Conservation (phyloP, 176 grass and related monocot genomes). For the Cocos nucifera region DNA sequence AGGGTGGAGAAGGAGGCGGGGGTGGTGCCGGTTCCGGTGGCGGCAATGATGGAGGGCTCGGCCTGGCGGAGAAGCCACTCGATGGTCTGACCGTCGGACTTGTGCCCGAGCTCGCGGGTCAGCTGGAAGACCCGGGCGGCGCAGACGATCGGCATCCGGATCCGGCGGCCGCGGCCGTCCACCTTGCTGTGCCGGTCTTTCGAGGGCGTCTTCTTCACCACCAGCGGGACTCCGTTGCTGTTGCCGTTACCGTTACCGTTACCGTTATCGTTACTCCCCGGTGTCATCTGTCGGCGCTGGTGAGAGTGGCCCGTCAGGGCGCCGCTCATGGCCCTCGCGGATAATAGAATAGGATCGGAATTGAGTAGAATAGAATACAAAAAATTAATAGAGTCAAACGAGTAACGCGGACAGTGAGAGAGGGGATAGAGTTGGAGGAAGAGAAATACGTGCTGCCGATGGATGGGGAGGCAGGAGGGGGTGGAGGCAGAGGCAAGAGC, state of each 20-base stretch:
- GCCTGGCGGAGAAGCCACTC: slow-evolving; percentile 96
- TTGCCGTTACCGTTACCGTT: not conserved
- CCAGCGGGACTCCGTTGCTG: not conserved
- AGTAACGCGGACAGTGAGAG: not conserved
- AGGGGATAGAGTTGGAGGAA: slow-evolving; percentile 4
- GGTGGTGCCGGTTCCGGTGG: slow-evolving; percentile 68
- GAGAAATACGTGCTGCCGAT: slow-evolving; percentile 23
- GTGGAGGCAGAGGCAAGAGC: slow-evolving; percentile 25
- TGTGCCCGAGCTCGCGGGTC: slow-evolving; percentile 92
- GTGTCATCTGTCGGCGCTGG: not conserved
- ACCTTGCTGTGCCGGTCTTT: slow-evolving; percentile 98
- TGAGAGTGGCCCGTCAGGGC: not conserved
- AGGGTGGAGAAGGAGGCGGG: slow-evolving; percentile 77
- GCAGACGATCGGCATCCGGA: slow-evolving; percentile 91
- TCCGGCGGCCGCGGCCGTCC: slow-evolving; percentile 66
- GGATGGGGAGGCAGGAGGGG: slow-evolving; percentile 19
- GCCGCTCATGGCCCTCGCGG: slow-evolving; percentile 19
- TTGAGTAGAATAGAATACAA: slow-evolving; percentile 22
- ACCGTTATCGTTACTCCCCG: not conserved
- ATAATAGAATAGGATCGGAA: slow-evolving; percentile 2
- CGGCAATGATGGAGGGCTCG: slow-evolving; percentile 88
- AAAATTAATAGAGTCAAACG: slow-evolving; percentile 18
- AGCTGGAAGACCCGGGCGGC: slow-evolving; percentile 89
- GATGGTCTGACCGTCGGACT: slow-evolving; percentile 93
- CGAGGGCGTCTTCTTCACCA: slow-evolving; percentile 47